Percentiles rank a stretch among this genome's conserved stretches.
phyloP scores from a whole-genome alignment of 768 basidiomycete species.

The Boletales sp. region DNA sequence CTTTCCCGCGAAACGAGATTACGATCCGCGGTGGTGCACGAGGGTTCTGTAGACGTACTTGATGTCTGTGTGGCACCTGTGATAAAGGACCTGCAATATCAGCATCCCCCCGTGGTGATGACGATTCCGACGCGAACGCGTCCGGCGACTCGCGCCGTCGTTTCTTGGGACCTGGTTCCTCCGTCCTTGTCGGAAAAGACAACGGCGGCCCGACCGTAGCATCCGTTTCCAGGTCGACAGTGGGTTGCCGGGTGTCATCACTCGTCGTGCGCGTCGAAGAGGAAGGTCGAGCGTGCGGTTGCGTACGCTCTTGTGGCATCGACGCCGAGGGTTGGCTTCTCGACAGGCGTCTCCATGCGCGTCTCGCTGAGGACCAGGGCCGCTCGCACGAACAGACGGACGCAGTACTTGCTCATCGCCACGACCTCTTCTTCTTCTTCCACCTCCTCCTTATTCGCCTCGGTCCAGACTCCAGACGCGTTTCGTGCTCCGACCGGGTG shows the following conservation, averaged over 20 bases:
- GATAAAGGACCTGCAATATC: neutral
- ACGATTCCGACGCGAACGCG: slow-evolving; percentile 14
- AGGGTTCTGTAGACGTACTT: neutral
- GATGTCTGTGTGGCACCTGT: neutral
- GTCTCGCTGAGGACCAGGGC: no score
- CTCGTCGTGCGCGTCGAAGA: neutral
- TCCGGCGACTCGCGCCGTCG: slow-evolving; percentile 10
- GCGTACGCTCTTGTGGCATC: no score
- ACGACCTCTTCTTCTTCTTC: neutral
- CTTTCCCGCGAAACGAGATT: slow-evolving; percentile 13
- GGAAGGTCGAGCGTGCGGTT: no score
- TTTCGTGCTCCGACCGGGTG: neutral
- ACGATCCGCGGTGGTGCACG: slow-evolving; percentile 23
- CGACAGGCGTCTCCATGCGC: no score
- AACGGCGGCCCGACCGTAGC: slow-evolving; percentile 1
- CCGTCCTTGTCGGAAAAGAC: neutral
- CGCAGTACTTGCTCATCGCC: slow-evolving; percentile 5
- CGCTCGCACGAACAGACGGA: neutral
- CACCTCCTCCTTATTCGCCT: neutral
- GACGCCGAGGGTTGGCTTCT: no score
- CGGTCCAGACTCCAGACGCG: slow-evolving; percentile 5
- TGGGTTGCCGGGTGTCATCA: neutral
- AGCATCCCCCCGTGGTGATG: slow-evolving; percentile 6
- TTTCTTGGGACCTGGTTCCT: slow-evolving; percentile 3
- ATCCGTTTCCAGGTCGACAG: neutral